Conservation (phyloP, 306 rosid genomes). For the Carpinus viminea region DNA sequence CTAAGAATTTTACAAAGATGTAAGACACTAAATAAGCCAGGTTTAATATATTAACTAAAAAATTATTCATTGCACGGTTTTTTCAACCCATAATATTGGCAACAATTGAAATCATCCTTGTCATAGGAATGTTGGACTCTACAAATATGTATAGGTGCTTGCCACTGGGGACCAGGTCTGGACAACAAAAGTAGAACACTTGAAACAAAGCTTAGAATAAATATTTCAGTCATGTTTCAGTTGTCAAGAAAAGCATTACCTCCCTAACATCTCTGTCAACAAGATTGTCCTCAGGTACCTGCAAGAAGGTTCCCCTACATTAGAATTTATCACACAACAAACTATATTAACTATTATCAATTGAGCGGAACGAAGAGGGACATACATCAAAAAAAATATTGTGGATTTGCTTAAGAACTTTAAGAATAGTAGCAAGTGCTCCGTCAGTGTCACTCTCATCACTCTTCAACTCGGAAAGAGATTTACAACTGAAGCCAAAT, state of each 20-base stretch:
- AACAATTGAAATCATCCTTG: not conserved
- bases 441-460: constrained; percentile 86
- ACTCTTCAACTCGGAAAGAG: constrained; percentile 67
- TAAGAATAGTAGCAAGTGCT: constrained; percentile 69
- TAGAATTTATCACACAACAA: constrained; percentile 33
- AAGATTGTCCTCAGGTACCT: constrained; percentile 57
- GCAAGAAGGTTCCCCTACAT: constrained; percentile 34
- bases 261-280: constrained; percentile 76
- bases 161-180: not conserved
- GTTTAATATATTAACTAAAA: not conserved
- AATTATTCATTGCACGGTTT: not conserved
- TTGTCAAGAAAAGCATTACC: constrained; percentile 41
- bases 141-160: not conserved
- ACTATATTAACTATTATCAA: constrained; percentile 10
- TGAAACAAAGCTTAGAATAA: not conserved
- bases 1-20: not conserved
- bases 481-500: constrained; percentile 70
- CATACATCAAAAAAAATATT: constrained; percentile 75
- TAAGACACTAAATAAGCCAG: not conserved
- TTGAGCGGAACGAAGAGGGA: constrained; percentile 11
- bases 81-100: not conserved
- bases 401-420: constrained; percentile 72
- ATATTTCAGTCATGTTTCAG: not conserved
- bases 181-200: not conserved
- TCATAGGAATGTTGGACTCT: not conserved